Base-by-base conservation (phyloP, 2,329 filamentous ascomycete genomes). In the Phialocephala subalpina region DNA sequence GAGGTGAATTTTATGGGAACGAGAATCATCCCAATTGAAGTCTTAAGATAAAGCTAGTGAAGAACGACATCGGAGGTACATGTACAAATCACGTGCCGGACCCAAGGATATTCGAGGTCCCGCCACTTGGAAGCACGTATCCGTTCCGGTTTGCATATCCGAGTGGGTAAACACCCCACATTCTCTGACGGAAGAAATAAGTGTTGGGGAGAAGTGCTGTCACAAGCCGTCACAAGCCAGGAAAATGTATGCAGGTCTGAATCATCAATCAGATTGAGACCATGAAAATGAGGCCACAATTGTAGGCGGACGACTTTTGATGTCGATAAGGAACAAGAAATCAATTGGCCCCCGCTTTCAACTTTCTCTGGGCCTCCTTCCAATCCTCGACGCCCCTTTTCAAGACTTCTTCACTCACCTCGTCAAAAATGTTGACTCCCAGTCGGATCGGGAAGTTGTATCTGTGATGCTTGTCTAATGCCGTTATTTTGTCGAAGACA, bases 371-470 rank as follows among this genome's bases (percentile, higher is more conserved):
- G 42, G 74, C 72, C 18, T 70, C 75, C 60, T 77, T 75, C 77
- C 77, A 79, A 35, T 78, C 77, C 64, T 74, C 68, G 7, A 78
- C 75, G 16, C 73, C 75, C 67, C 77, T 77, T 60, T 75, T 76
- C 20, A 82, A 70, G 33, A 71, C 75, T 58, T 80, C 80, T 47
- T 77, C 73, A 11, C 75, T 76, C 6, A 75, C 75, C 70, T 82
- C 80, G 14, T 77, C 80, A 65, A 82, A 82, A 49, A 82, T 80
- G 70, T 83, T 75, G 11, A 79, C 76, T 0, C 81, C 81, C 69
- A 80, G 77, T 14, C 79, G 73, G 18, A 75, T 73, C 0, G 81
- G 81, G 68, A 82, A 80, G 67, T 82, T 83, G 72, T 82, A 82
- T 25, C 80, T 74, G 63, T 78, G 75, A 58, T 78, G 72, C 66